Base-by-base conservation (phyloP, 2,329 filamentous ascomycete species). In the Orbilia brochopaga region DNA sequence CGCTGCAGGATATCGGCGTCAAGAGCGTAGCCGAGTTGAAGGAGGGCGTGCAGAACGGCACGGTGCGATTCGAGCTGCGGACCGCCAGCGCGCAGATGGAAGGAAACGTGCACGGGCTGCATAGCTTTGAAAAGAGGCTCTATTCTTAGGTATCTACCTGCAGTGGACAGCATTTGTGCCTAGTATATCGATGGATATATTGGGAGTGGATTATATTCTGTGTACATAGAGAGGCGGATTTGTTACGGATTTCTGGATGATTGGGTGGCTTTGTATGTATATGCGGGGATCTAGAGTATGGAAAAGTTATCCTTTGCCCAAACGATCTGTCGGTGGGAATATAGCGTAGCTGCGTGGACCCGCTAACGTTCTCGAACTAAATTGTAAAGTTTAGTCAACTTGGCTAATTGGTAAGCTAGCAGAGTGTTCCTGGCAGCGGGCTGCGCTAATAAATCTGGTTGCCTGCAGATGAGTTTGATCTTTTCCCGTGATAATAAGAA, bases 51-150 rank as follows among this genome's bases (percentile, higher is more conserved):
- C 81, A 83, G 75, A 84, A 86, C 32, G 91, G 92, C 73, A 86
- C 83, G 55, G 88, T 97, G 62, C 87, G 94, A 78, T 99, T 99
- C 79, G 94, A 99, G 84, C 85, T 97, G 78, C 86, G 94, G 77
- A 97, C 92, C 73, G 90, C 92, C 70, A 96, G 92, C 81, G 94
- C 94, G 56, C 92, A 96, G 85, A 85, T 95, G 69, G 94, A 99
- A 84, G 94, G 94, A 75, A 94, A 93, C 79, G 92, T 99, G 73
- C 95, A 97, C 83, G 87, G 87, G 69, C 92, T 99, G 85, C 92
- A 97, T 84, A 93, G 91, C 80, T 97, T 96, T 80, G 94, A 97
- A 85, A 99, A 99, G 90, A 99, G 97, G 86, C 89, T 99, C 76
- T 99, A 96, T 82, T 91, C 92, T 78, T 97, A 87, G 73, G 59